phyloP scores from a whole-genome alignment of 2,329 filamentous ascomycete genomes.

The Trichoderma koningiopsis region DNA sequence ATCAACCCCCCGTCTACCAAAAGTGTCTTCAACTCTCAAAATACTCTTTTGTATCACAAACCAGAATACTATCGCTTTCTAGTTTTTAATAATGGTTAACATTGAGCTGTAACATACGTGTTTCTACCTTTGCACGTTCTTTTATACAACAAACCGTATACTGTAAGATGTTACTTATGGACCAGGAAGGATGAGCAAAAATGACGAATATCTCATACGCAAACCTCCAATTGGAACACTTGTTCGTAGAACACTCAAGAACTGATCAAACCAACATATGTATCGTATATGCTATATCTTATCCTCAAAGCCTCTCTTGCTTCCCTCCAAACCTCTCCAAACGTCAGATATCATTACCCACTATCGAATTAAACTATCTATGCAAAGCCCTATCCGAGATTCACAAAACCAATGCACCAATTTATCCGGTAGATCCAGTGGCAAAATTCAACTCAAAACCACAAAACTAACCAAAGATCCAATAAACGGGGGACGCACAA shows the following conservation, averaged over 20 bases:
- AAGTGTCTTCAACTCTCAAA: neutral
- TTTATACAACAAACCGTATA: neutral
- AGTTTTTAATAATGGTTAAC: neutral
- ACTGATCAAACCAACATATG: neutral
- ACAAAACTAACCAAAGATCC: neutral
- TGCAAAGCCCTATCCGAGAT: neutral
- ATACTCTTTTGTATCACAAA: neutral
- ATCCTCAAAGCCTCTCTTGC: neutral
- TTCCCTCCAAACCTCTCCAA: neutral
- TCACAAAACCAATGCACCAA: slow-evolving; percentile 1
- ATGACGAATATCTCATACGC: neutral
- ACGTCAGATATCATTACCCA: neutral
- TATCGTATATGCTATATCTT: neutral
- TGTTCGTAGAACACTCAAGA: neutral
- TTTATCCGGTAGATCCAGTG: slow-evolving; percentile 20
- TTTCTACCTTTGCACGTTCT: neutral
- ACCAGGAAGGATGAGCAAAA: neutral
- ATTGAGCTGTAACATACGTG: neutral
- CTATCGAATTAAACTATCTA: neutral
- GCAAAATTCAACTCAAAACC: slow-evolving; percentile 5
- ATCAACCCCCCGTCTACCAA: neutral
- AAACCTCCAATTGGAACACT: neutral
- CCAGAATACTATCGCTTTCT: neutral
- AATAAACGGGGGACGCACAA: neutral
- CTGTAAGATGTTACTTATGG: neutral